These are phyloP conservation scores for Neckera pumila DNA, from an alignment of 225 moss, liverwort and hornwort species.

Conservation along the genomic window DNA sequence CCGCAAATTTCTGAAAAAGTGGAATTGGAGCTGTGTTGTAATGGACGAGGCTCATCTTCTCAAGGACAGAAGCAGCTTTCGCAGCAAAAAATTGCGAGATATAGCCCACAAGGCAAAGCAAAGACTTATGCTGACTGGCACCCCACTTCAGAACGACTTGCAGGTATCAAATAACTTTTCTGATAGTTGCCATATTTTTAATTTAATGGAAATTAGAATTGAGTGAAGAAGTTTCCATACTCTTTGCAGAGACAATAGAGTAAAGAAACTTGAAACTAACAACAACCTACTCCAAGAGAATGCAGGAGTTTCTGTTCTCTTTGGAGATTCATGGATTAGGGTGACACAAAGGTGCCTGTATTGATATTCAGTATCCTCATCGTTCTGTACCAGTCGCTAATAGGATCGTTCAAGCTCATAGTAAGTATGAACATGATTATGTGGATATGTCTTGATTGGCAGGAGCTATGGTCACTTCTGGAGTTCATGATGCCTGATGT, in stretches of 20 bases:
- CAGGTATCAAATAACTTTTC: slow-evolving; percentile 31
- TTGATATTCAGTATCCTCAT: not conserved
- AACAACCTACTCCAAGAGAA: not conserved
- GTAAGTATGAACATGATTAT: not conserved
- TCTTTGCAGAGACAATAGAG: not conserved
- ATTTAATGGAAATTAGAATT: not conserved
- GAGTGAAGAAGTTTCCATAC: not conserved
- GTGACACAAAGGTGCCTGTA: not conserved
- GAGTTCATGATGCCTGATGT: slow-evolving; percentile 93
- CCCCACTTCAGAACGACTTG: slow-evolving; percentile 90
- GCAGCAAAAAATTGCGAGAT: slow-evolving; percentile 74
- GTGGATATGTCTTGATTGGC: slow-evolving; percentile 6
- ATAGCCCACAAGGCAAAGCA: slow-evolving; percentile 80
- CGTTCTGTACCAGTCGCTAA: not conserved
- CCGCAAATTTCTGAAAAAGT: slow-evolving; percentile 73
- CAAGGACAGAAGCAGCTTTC: slow-evolving; percentile 82
- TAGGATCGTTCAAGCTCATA: not conserved
- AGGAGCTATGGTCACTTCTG: slow-evolving; percentile 93
- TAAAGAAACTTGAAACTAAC: not conserved
- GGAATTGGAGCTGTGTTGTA: slow-evolving; percentile 94
- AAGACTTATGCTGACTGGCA: slow-evolving; percentile 93
- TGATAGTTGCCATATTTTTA: not conserved
- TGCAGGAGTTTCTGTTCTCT: not conserved
- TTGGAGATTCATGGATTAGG: not conserved
- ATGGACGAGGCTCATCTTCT: slow-evolving; percentile 97